Percentiles rank a stretch among this genome's conserved stretches.
phyloP scores from a whole-genome alignment of 305 asterid species.

The Fraxinus nigra region DNA sequence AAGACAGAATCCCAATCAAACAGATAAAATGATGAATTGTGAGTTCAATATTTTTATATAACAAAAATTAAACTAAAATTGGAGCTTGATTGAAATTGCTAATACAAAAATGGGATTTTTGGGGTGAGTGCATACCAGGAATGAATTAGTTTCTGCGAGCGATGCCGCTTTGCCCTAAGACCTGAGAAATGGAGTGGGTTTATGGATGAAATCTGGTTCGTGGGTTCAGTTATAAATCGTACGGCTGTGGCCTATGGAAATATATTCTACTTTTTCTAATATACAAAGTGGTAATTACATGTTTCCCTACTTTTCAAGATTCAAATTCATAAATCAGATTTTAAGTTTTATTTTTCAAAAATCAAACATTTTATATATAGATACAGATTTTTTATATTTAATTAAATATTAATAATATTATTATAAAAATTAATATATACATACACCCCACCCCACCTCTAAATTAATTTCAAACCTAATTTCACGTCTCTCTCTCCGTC shows the following conservation, averaged over 20 bases:
- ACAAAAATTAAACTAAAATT: background rate
- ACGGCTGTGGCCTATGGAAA: background rate
- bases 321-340: too few relatives aligned
- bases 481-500: too few relatives aligned
- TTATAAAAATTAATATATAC: too few relatives aligned
- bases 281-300: too few relatives aligned
- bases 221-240: background rate
- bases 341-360: too few relatives aligned
- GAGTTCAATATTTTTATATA: background rate
- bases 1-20: background rate
- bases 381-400: too few relatives aligned
- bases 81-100: background rate
- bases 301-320: too few relatives aligned
- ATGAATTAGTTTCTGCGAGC: background rate
- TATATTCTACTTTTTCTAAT: too few relatives aligned
- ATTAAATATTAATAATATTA: too few relatives aligned
- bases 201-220: background rate
- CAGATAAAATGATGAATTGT: background rate
- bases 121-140: background rate
- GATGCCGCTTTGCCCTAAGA: background rate
- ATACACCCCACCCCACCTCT: too few relatives aligned
- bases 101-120: background rate
- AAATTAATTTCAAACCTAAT: too few relatives aligned
- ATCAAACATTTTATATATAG: too few relatives aligned
- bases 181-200: background rate